Percentiles rank a stretch among this genome's conserved stretches.
These are phyloP conservation scores for Pichia californica DNA, from an alignment of 805 yeast species.

Conservation along the genomic window DNA sequence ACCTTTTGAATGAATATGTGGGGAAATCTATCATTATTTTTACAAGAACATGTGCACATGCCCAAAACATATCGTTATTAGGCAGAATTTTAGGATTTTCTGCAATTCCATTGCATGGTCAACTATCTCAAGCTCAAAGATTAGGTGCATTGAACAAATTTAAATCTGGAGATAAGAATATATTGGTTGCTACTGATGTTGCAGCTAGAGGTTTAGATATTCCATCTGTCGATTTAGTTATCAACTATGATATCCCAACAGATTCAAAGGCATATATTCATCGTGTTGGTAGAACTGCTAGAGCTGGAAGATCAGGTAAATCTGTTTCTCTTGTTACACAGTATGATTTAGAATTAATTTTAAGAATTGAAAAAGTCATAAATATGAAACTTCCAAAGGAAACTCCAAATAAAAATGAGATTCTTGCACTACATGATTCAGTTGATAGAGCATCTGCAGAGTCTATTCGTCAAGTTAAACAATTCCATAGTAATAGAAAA, in stretches of 20 bases:
- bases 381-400: constrained; percentile 81
- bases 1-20: constrained; percentile 69
- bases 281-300: constrained; percentile 96
- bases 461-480: constrained; percentile 76
- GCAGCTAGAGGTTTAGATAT: constrained; percentile 97
- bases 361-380: constrained; percentile 83
- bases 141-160: constrained; percentile 76
- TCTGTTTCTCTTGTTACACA: constrained; percentile 88
- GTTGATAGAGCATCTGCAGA: constrained; percentile 91
- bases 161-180: constrained; percentile 62
- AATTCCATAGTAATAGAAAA: constrained; percentile 37
- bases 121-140: constrained; percentile 76
- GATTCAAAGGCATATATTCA: constrained; percentile 96
- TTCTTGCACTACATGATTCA: constrained; percentile 70
- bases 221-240: constrained; percentile 83
- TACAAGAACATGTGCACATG: constrained; percentile 92
- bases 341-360: constrained; percentile 83
- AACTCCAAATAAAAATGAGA: constrained; percentile 67
- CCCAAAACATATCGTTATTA: constrained; percentile 81
- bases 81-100: constrained; percentile 77
- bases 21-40: constrained; percentile 89
- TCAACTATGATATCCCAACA: constrained; percentile 90
- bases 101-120: constrained; percentile 93
- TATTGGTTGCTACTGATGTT: constrained; percentile 80
- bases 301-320: constrained; percentile 87